These are phyloP conservation scores for Suhomyces tanzawaensis DNA, from an alignment of 805 yeast species.

Conservation along the genomic window DNA sequence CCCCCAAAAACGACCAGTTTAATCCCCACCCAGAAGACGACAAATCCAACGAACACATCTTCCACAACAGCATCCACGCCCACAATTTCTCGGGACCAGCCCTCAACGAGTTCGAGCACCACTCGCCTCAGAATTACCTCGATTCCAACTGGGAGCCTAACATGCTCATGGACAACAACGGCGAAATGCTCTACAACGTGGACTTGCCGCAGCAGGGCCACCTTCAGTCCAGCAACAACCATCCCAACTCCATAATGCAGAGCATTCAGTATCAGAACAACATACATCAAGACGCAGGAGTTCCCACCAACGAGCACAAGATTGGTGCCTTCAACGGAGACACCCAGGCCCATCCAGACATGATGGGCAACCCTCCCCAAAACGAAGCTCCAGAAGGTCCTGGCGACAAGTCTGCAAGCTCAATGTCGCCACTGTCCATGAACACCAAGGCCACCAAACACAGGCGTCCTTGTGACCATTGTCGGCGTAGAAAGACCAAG, in stretches of 20 bases:
- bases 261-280: conserved; percentile 32
- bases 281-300: conserved; percentile 14
- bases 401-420: background rate
- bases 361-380: no score
- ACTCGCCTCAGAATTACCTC: conserved; percentile 12
- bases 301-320: background rate
- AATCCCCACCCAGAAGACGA: no score
- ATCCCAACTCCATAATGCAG: conserved; percentile 25
- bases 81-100: background rate
- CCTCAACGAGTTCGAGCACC: conserved; percentile 5
- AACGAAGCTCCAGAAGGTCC: background rate
- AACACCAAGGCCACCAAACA: conserved; percentile 30
- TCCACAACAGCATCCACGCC: background rate
- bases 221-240: background rate
- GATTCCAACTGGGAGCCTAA: conserved; percentile 35
- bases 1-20: background rate
- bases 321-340: background rate
- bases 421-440: conserved; percentile 1
- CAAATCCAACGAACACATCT: background rate
- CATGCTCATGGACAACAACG: conserved; percentile 29
- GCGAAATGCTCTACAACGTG: conserved; percentile 32
- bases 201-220: conserved; percentile 21
- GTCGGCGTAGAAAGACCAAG: conserved; percentile 74
- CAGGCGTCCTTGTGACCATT: conserved; percentile 77
- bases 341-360: no score